A percentile compares a stretch with the other conserved stretches of the same genome.
phyloP scores from a whole-genome alignment of 2,329 filamentous ascomycete species.

The Colletotrichum sp. region DNA sequence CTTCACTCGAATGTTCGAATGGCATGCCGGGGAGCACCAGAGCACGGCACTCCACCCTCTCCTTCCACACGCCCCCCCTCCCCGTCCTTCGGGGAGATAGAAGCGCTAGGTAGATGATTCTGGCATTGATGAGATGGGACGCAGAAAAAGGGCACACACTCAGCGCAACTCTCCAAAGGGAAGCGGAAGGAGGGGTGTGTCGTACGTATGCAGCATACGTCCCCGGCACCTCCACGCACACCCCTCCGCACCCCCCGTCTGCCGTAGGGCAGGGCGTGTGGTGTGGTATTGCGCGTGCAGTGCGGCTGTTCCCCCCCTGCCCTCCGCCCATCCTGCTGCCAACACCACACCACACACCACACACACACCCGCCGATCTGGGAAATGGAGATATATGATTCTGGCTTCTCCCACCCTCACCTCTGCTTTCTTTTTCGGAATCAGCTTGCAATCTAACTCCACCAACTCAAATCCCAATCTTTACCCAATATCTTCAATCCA shows the following conservation, averaged over 20 bases:
- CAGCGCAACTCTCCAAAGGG: background rate
- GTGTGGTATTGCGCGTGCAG: background rate
- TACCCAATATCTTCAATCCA: background rate
- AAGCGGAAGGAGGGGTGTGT: background rate
- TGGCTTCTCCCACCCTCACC: background rate
- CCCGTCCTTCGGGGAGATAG: background rate
- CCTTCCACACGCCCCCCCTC: background rate
- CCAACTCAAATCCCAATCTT: background rate
- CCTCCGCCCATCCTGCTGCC: background rate
- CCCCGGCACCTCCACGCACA: background rate
- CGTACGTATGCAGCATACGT: background rate
- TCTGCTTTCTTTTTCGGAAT: background rate
- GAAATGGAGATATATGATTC: conserved; percentile 16
- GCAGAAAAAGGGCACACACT: background rate
- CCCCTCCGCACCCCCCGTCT: background rate
- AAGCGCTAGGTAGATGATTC: background rate
- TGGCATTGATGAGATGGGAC: background rate
- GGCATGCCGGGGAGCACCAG: background rate
- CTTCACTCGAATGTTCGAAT: background rate
- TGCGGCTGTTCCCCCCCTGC: background rate
- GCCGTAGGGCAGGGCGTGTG: background rate
- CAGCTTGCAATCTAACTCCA: background rate
- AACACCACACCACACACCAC: background rate
- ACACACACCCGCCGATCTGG: background rate
- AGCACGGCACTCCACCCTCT: background rate